Evolutionary conservation across 2,329 filamentous ascomycete genomes (phyloP).

Genomic region (Cephalotrichum gorgonifer): DNA sequence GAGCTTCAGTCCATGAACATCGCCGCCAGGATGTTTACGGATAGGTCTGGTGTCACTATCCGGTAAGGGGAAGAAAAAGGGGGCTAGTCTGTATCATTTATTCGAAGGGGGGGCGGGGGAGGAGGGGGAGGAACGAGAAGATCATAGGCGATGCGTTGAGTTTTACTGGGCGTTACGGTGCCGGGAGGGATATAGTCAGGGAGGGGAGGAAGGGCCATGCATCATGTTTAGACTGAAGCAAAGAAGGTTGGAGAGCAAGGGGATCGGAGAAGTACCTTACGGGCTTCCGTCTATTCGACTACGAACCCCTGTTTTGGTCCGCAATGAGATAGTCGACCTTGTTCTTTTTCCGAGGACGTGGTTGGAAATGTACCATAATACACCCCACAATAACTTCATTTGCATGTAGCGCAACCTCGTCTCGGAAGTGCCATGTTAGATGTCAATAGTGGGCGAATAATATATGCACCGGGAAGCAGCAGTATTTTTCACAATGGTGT

Average conservation of each 20-base stretch:
- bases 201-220: neutral
- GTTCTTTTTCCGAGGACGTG: neutral
- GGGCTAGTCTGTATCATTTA: neutral
- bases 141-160: neutral
- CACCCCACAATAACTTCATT: neutral
- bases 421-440: too few species aligned
- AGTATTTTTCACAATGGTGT: too few species aligned
- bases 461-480: too few species aligned
- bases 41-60: constrained; percentile 64
- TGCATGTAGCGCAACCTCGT: neutral
- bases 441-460: too few species aligned
- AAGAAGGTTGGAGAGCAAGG: neutral
- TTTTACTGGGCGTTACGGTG: neutral
- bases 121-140: too few species aligned
- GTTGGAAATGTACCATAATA: neutral
- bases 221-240: neutral
- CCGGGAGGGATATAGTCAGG: neutral
- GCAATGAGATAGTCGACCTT: neutral
- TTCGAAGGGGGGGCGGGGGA: neutral
- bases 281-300: neutral
- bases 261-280: neutral
- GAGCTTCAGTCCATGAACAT: constrained; percentile 98
- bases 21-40: constrained; percentile 92
- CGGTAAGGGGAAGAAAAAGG: constrained; percentile 32
- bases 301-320: neutral